Evolutionary conservation across 2,329 filamentous ascomycete genomes (phyloP).

Genomic region (Aspergillus fischeri): DNA sequence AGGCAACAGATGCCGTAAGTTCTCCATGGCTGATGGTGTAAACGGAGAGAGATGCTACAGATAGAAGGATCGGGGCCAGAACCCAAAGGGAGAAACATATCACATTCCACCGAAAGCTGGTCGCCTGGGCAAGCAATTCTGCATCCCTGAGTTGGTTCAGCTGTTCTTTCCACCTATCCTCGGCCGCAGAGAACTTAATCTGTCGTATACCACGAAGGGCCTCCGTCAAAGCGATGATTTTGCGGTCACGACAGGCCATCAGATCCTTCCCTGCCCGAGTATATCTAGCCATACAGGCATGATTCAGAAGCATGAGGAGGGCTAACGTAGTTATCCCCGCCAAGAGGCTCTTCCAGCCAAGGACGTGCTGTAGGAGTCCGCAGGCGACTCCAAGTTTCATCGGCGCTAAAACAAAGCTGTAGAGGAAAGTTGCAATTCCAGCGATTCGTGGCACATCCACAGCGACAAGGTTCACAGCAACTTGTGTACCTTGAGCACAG

Average conservation of each 20-base stretch:
- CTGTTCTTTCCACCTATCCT: slow-evolving; percentile 65
- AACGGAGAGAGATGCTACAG: slow-evolving; percentile 65
- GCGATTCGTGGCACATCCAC: slow-evolving; percentile 67
- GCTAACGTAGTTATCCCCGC: slow-evolving; percentile 62
- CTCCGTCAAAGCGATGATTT: slow-evolving; percentile 69
- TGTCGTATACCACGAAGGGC: slow-evolving; percentile 73
- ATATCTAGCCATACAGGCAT: slow-evolving; percentile 62
- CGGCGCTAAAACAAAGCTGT: slow-evolving; percentile 59
- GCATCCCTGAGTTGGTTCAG: slow-evolving; percentile 59
- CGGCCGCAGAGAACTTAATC: slow-evolving; percentile 75
- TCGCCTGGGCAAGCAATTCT: background rate
- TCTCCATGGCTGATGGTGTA: slow-evolving; percentile 63
- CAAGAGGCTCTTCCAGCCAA: slow-evolving; percentile 66
- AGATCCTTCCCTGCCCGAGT: slow-evolving; percentile 60
- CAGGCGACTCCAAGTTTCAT: slow-evolving; percentile 63
- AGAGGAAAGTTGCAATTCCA: slow-evolving; percentile 63
- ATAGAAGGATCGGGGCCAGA: slow-evolving; percentile 66
- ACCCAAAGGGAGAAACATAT: slow-evolving; percentile 69
- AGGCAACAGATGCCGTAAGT: slow-evolving; percentile 69
- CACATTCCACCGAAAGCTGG: slow-evolving; percentile 42
- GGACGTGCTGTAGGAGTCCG: slow-evolving; percentile 59
- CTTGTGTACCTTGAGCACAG: slow-evolving; percentile 35
- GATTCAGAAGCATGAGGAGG: slow-evolving; percentile 63
- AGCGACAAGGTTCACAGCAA: slow-evolving; percentile 66
- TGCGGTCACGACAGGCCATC: slow-evolving; percentile 72